Conservation (phyloP, 1,284 basidiomycete species). For the Rhodotorula sp. region DNA sequence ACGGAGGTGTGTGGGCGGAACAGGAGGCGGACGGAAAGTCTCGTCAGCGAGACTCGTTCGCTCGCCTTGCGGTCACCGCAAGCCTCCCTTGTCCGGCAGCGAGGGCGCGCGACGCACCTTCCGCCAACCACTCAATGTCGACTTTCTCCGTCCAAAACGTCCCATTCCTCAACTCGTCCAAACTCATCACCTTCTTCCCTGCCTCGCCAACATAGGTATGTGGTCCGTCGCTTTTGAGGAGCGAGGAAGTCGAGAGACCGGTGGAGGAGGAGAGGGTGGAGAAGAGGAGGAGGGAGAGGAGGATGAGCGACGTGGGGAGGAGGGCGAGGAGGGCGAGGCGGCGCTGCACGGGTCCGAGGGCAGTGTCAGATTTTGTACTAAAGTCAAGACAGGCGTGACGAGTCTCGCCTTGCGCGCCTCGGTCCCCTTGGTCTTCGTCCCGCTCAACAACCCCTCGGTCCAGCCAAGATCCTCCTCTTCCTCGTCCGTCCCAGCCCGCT, state of each 20-base stretch:
- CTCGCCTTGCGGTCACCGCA: too few species aligned
- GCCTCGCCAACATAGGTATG: not conserved
- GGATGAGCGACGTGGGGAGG: not conserved
- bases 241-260: not conserved
- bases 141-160: constrained; percentile 63
- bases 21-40: too few species aligned
- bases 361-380: too few species aligned
- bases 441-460: too few species aligned
- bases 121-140: constrained; percentile 74
- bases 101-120: constrained; percentile 61
- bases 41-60: too few species aligned
- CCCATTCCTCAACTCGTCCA: constrained; percentile 71
- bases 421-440: not conserved
- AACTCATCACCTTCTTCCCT: constrained; percentile 5
- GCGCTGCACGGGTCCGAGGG: constrained; percentile 1
- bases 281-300: not conserved
- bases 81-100: fast-evolving
- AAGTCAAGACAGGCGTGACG: not conserved
- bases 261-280: not conserved
- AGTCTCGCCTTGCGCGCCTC: not conserved
- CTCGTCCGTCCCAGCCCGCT: not conserved
- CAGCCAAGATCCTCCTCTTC: not conserved
- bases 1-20: too few species aligned
- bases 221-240: not conserved
- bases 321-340: constrained; percentile 8